Evolutionary conservation across 352 stramenopile species (phyloP).

Genomic region (Phytophthora citrophthora): DNA sequence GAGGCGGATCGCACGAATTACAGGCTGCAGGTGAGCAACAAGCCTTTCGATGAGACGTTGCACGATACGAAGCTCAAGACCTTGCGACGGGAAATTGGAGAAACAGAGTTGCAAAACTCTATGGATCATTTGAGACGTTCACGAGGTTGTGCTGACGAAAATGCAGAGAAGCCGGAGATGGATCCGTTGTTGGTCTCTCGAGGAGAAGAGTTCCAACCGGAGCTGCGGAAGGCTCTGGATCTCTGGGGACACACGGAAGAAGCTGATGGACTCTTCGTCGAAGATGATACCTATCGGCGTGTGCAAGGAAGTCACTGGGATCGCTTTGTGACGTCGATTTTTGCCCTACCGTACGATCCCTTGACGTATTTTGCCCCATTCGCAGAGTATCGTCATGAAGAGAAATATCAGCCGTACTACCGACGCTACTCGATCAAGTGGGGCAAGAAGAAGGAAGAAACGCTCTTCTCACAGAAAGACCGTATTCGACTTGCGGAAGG

Average conservation of each 20-base stretch:
- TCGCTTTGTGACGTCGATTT: slow-evolving; percentile 63
- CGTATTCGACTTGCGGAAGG: slow-evolving; percentile 72
- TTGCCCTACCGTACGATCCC: slow-evolving; percentile 73
- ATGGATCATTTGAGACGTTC: slow-evolving; percentile 65
- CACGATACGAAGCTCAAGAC: slow-evolving; percentile 61
- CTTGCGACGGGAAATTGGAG: slow-evolving; percentile 60
- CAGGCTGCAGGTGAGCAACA: slow-evolving; percentile 76
- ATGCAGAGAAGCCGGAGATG: slow-evolving; percentile 64
- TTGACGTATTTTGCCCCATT: slow-evolving; percentile 85
- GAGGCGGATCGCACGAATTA: slow-evolving; percentile 80
- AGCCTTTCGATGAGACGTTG: slow-evolving; percentile 61
- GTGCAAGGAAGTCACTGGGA: slow-evolving; percentile 24
- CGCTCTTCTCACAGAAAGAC: slow-evolving; percentile 83
- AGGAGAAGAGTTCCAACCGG: slow-evolving; percentile 70
- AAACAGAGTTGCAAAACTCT: slow-evolving; percentile 52
- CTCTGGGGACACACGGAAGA: slow-evolving; percentile 82
- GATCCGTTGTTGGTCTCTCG: slow-evolving; percentile 73
- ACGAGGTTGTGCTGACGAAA: slow-evolving; percentile 44
- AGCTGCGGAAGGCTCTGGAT: slow-evolving; percentile 56
- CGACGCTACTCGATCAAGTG: slow-evolving; percentile 81
- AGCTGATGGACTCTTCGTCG: slow-evolving; percentile 64
- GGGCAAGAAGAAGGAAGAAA: slow-evolving; percentile 72
- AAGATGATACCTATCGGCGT: slow-evolving; percentile 50
- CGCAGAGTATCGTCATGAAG: slow-evolving; percentile 77
- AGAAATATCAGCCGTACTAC: slow-evolving; percentile 81